phyloP scores from a whole-genome alignment of 768 basidiomycete genomes.

The Tulasnella sp. region DNA sequence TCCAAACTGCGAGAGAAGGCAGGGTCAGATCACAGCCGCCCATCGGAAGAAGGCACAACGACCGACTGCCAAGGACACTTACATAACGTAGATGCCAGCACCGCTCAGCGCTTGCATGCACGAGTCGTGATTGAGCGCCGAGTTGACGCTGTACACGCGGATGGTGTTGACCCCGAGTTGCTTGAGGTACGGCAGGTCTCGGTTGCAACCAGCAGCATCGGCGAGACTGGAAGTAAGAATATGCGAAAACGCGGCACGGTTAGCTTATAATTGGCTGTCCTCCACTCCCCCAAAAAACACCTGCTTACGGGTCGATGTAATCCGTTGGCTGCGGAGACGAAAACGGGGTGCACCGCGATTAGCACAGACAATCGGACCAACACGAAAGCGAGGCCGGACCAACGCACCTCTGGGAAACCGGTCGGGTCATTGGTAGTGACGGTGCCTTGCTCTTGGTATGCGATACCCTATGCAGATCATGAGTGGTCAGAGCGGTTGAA shows the following conservation, averaged over 20 bases:
- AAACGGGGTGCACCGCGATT: slow-evolving; percentile 11
- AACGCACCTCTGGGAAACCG: slow-evolving; percentile 39
- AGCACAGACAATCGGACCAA: slow-evolving; percentile 13
- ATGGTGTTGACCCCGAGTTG: slow-evolving; percentile 70
- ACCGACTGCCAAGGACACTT: slow-evolving; percentile 22
- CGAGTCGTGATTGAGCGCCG: slow-evolving; percentile 68
- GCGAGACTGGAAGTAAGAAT: slow-evolving; percentile 31
- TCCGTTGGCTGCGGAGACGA: slow-evolving; percentile 43
- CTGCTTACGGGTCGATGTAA: slow-evolving; percentile 53
- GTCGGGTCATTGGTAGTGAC: slow-evolving; percentile 25
- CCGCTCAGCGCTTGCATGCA: slow-evolving; percentile 71
- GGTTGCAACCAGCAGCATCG: slow-evolving; percentile 49
- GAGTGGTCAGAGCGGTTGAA: background rate
- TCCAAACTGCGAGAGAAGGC: slow-evolving; percentile 49
- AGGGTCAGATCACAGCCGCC: background rate
- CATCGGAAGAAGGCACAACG: background rate
- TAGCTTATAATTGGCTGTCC: background rate
- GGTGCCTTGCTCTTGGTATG: slow-evolving; percentile 73
- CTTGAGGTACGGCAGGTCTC: slow-evolving; percentile 70
- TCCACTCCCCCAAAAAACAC: background rate
- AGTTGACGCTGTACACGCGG: slow-evolving; percentile 78
- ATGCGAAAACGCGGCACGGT: background rate
- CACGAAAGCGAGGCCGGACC: background rate
- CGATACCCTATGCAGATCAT: slow-evolving; percentile 38
- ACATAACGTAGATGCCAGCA: slow-evolving; percentile 88